Percentiles rank a stretch among this genome's conserved stretches.
Evolutionary conservation across 2,329 filamentous ascomycete genomes (phyloP).

Genomic region (Cladophialophora immunda): DNA sequence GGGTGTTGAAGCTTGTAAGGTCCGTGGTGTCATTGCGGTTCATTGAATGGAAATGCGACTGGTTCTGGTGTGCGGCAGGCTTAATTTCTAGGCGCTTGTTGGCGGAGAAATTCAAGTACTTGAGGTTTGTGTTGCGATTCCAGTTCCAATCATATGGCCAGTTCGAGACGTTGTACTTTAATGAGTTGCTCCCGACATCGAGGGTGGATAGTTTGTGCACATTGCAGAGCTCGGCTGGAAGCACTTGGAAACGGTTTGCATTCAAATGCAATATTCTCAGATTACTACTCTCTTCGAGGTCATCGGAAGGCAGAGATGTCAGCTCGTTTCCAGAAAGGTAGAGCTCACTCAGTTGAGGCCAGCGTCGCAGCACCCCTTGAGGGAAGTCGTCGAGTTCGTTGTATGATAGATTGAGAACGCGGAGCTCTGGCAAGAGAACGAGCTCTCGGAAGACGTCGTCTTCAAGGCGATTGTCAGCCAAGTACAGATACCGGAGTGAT

Average conservation of each 20-base stretch:
- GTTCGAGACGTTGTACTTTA: slow-evolving; percentile 99
- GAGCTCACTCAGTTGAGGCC: slow-evolving; percentile 88
- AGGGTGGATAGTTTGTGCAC: slow-evolving; percentile 90
- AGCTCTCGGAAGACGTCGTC: slow-evolving; percentile 96
- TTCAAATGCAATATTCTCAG: slow-evolving; percentile 94
- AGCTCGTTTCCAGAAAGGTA: slow-evolving; percentile 96
- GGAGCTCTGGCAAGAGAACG: slow-evolving; percentile 79
- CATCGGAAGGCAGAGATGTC: slow-evolving; percentile 89
- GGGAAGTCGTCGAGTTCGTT: slow-evolving; percentile 95
- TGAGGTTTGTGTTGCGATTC: slow-evolving; percentile 96
- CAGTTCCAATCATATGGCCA: slow-evolving; percentile 99
- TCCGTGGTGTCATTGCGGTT: slow-evolving; percentile 63
- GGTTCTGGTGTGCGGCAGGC: slow-evolving; percentile 52
- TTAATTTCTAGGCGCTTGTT: slow-evolving; percentile 96
- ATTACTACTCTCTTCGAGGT: slow-evolving; percentile 87
- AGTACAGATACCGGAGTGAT: slow-evolving; percentile 81
- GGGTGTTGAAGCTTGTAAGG: slow-evolving; percentile 88
- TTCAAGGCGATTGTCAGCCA: slow-evolving; percentile 92
- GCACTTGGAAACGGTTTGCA: slow-evolving; percentile 95
- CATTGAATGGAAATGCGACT: slow-evolving; percentile 64
- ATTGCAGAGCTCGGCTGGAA: slow-evolving; percentile 93
- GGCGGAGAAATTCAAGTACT: slow-evolving; percentile 94
- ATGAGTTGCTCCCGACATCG: slow-evolving; percentile 90
- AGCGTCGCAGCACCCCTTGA: slow-evolving; percentile 83
- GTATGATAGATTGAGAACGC: slow-evolving; percentile 91